A percentile compares a stretch with the other conserved stretches of the same genome.
phyloP scores from a whole-genome alignment of 2,329 filamentous ascomycete genomes.

The Colletotrichum sansevieriae region DNA sequence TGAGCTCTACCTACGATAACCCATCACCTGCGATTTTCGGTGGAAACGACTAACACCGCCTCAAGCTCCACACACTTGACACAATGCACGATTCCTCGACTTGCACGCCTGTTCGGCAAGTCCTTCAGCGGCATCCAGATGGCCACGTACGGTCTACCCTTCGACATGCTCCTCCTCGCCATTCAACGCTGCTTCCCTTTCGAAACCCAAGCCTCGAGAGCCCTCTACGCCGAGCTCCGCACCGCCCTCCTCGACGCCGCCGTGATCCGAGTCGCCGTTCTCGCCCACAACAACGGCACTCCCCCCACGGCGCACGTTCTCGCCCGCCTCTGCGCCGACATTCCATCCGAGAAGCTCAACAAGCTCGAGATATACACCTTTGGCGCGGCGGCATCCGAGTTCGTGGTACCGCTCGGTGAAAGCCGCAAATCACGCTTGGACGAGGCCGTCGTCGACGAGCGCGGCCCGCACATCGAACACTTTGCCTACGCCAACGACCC shows the following conservation, averaged over 20 bases:
- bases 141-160: constrained; percentile 64
- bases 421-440: constrained; percentile 42
- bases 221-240: constrained; percentile 54
- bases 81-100: constrained; percentile 49
- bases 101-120: constrained; percentile 53
- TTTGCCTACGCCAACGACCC: constrained; percentile 54
- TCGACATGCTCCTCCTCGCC: constrained; percentile 61
- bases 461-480: constrained; percentile 52
- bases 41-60: neutral
- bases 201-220: constrained; percentile 47
- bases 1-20: constrained; percentile 36
- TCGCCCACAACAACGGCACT: constrained; percentile 57
- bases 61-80: constrained; percentile 48
- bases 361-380: constrained; percentile 61
- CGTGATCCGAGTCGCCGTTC: constrained; percentile 52
- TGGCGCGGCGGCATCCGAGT: constrained; percentile 55
- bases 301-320: constrained; percentile 53
- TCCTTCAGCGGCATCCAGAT: constrained; percentile 64
- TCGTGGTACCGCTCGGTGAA: constrained; percentile 51
- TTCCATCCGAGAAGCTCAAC: constrained; percentile 51
- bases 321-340: constrained; percentile 53
- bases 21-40: neutral
- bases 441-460: constrained; percentile 40
- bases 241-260: constrained; percentile 51
- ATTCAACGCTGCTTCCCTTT: constrained; percentile 50